Evolutionary conservation across 495 filamentous ascomycete species (phyloP).

Genomic region (Hypoxylon cercidicola): DNA sequence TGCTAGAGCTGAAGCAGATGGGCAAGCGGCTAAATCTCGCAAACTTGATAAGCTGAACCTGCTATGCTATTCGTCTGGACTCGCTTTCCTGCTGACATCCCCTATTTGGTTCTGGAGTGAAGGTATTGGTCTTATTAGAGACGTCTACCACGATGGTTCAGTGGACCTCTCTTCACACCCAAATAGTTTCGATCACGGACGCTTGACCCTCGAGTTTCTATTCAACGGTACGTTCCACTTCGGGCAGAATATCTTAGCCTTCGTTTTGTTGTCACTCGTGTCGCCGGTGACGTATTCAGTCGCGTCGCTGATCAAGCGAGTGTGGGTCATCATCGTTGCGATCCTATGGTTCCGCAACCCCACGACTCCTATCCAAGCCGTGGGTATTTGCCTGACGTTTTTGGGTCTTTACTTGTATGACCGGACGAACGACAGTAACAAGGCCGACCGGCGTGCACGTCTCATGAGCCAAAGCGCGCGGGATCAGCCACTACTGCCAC

Average conservation of each 20-base stretch:
- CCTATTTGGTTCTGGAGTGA: constrained; percentile 96
- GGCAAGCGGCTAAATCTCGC: constrained; percentile 61
- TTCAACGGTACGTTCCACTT: constrained; percentile 99
- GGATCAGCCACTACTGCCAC: constrained; percentile 73
- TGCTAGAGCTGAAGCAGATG: constrained; percentile 79
- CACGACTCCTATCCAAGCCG: constrained; percentile 82
- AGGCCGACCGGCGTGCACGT: constrained; percentile 77
- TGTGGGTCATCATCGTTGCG: constrained; percentile 94
- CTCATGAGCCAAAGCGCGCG: constrained; percentile 56
- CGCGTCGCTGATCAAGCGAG: constrained; percentile 92
- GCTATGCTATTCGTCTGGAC: constrained; percentile 91
- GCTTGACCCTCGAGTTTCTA: constrained; percentile 82
- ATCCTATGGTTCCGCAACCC: constrained; percentile 95
- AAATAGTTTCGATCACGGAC: constrained; percentile 80
- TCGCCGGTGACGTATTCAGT: constrained; percentile 98
- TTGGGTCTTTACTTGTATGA: constrained; percentile 96
- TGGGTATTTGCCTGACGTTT: constrained; percentile 90
- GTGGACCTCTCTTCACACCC: constrained; percentile 68
- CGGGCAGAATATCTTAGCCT: constrained; percentile 93
- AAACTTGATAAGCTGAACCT: constrained; percentile 98
- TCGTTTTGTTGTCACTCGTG: constrained; percentile 88
- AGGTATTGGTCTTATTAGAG: constrained; percentile 76
- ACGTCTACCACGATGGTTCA: constrained; percentile 75
- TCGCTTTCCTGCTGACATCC: constrained; percentile 89
- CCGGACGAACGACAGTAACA: constrained; percentile 84